phyloP scores from a whole-genome alignment of 1,284 basidiomycete species.

The Ceratobasidium sp. region DNA sequence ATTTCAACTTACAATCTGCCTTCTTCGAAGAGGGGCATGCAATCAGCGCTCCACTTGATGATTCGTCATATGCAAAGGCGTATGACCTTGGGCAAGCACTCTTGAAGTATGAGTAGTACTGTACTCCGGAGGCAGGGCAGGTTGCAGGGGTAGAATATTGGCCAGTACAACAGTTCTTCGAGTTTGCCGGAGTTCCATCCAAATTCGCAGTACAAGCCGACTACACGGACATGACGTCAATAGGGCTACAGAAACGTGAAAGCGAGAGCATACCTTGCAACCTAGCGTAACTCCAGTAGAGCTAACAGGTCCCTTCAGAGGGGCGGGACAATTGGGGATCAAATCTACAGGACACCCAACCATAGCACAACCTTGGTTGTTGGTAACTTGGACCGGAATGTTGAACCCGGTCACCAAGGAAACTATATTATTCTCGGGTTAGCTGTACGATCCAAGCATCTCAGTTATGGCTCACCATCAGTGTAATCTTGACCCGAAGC shows the following conservation, averaged over 20 bases:
- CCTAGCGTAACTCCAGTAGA: conserved; percentile 45
- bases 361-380: conserved; percentile 47
- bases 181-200: conserved; percentile 49
- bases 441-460: neutral
- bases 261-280: conserved; percentile 37
- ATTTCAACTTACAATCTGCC: conserved; percentile 45
- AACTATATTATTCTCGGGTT: conserved; percentile 39
- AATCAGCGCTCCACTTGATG: conserved; percentile 48
- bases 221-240: conserved; percentile 23
- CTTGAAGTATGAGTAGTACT: conserved; percentile 54
- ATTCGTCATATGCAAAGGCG: conserved; percentile 54
- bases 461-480: conserved; percentile 45
- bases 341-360: conserved; percentile 49
- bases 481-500: conserved; percentile 48
- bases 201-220: conserved; percentile 29
- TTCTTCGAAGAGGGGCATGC: conserved; percentile 38
- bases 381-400: conserved; percentile 52
- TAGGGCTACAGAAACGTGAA: neutral
- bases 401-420: conserved; percentile 55
- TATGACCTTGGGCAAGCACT: conserved; percentile 46
- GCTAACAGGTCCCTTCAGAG: conserved; percentile 42
- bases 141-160: conserved; percentile 52
- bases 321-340: conserved; percentile 44
- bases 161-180: conserved; percentile 54
- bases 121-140: conserved; percentile 45